A percentile compares a stretch with the other conserved stretches of the same genome.
Conservation (phyloP, 2,329 filamentous ascomycete species). For the Sporothrix luriei region DNA sequence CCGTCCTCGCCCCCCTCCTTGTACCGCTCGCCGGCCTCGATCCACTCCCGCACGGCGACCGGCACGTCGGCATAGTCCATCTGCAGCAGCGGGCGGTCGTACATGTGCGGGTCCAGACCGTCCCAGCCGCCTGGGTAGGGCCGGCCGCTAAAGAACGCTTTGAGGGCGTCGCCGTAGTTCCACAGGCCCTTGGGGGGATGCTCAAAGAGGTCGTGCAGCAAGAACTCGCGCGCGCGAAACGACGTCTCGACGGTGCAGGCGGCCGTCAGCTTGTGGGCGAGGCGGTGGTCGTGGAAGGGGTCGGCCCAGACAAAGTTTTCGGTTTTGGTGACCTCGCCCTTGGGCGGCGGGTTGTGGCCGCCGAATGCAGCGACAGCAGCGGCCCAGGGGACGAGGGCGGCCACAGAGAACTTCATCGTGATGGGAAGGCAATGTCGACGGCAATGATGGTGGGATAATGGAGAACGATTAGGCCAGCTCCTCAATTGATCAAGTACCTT, state of each 20-base stretch:
- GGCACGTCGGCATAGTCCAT: constrained; percentile 53
- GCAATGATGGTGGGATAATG: background rate
- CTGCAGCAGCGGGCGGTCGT: constrained; percentile 51
- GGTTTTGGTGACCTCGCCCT: constrained; percentile 44
- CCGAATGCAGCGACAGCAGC: constrained; percentile 36
- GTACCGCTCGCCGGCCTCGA: constrained; percentile 43
- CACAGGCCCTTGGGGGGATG: constrained; percentile 46
- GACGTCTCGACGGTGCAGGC: constrained; percentile 44
- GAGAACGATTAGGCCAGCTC: background rate
- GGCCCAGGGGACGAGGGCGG: constrained; percentile 17
- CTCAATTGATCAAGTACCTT: background rate
- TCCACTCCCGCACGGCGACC: constrained; percentile 51
- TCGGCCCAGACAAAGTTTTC: constrained; percentile 49
- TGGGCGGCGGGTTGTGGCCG: constrained; percentile 37
- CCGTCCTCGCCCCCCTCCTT: background rate
- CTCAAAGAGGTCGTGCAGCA: constrained; percentile 49
- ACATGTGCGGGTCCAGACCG: constrained; percentile 56
- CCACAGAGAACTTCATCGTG: background rate
- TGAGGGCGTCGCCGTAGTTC: constrained; percentile 48
- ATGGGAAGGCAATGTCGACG: background rate
- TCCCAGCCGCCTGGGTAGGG: constrained; percentile 57
- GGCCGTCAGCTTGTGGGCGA: constrained; percentile 41
- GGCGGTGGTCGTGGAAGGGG: constrained; percentile 43
- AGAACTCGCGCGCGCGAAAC: constrained; percentile 48
- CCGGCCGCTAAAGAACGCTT: constrained; percentile 46